Evolutionary conservation across 2,329 filamentous ascomycete genomes (phyloP).

Genomic region (Aspergillus tubingensis): DNA sequence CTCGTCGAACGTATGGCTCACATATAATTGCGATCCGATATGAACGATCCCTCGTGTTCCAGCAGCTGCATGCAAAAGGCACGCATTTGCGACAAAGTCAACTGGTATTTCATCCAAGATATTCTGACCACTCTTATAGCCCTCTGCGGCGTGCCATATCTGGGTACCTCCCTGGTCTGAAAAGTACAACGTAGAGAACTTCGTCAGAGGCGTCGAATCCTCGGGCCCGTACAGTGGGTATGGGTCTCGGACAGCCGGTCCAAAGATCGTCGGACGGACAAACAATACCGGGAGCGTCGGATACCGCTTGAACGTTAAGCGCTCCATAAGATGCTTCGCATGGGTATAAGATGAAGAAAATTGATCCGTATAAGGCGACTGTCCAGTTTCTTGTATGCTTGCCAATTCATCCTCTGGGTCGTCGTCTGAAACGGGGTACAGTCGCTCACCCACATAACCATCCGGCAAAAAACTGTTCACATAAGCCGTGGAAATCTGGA

Average conservation of each 20-base stretch:
- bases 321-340: conserved; percentile 36
- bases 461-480: conserved; percentile 36
- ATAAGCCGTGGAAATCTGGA: conserved; percentile 36
- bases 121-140: conserved; percentile 31
- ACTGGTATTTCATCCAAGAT: conserved; percentile 37
- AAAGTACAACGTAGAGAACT: conserved; percentile 31
- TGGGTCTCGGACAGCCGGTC: conserved; percentile 31
- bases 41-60: conserved; percentile 34
- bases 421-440: conserved; percentile 25
- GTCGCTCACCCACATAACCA: conserved; percentile 30
- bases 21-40: conserved; percentile 32
- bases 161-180: conserved; percentile 29
- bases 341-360: conserved; percentile 36
- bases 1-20: conserved; percentile 32
- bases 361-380: conserved; percentile 19
- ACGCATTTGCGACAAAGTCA: conserved; percentile 36
- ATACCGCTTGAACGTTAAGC: conserved; percentile 29
- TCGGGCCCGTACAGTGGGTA: conserved; percentile 34
- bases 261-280: conserved; percentile 35
- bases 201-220: conserved; percentile 34
- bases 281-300: conserved; percentile 32
- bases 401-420: conserved; percentile 33
- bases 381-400: conserved; percentile 21
- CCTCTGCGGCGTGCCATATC: conserved; percentile 33
- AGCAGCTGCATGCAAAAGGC: conserved; percentile 33